Base-by-base conservation (phyloP, 345 rosid species). In the Salix dunnii region DNA sequence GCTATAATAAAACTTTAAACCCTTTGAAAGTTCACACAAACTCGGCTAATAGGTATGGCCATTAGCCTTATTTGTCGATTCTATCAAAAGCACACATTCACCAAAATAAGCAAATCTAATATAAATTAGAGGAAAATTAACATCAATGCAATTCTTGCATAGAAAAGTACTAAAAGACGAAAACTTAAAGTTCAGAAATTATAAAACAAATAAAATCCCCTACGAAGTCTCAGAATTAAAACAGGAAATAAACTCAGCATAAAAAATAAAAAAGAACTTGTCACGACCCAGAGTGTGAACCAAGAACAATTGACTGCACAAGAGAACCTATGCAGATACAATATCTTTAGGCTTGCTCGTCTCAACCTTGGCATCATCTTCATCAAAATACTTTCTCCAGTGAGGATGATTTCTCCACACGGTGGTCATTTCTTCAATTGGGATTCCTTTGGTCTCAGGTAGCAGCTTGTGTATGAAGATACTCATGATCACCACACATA, bases 361-460 rank as follows among this genome's bases (percentile, higher is more conserved):
- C 10, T 49, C 75, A 72, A 31, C 21, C 69, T 66, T 14, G 1
- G 3, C 28, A n/a, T 46, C 75, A 16, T 42, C 64, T 3, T 71
- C 75, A 23, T 62, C 62, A 40, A 16, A 80, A 33, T 36, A 80
- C 17, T 70, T 49, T 10, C n/a, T 75, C 84, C 84, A 81, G 33
- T 31, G 49, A 5, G 55, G 67, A 53, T 84, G 86, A 20, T 69
- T 70, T 76, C 74, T 58, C 82, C 84, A 84, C 17, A 84, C 87
- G 7, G 1, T 27, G 25, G 46, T 63, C 86, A 84, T 84, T 7
- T 84, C 86, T 67, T 84, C 86, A 25, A 84, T 84, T 7, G 86
- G 84, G 20, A 84, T 16, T 4, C 85, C 83, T 53, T 84, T 81
- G 3, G 85, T 81, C 81, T 79, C 88, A 4, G 92, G 94, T 77